Conservation (phyloP, 139 green algal species). For the Yamagishiella unicocca region DNA sequence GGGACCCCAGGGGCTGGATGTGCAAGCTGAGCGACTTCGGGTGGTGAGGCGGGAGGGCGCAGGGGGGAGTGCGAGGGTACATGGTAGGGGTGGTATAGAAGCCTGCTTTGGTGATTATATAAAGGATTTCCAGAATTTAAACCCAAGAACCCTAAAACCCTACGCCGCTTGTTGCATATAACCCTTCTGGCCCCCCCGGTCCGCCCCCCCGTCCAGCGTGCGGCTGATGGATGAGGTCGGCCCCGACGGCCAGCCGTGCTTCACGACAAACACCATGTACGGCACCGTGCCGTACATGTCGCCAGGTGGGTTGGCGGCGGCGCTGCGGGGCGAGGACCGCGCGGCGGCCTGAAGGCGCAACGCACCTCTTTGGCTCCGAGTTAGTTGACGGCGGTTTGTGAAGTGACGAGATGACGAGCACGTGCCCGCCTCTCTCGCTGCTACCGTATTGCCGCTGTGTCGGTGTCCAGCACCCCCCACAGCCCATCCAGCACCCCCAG, state of each 20-base stretch:
- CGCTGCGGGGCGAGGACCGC: no score
- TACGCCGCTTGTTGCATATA: no score
- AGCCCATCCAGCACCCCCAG: no score
- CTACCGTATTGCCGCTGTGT: no score
- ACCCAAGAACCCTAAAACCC: no score
- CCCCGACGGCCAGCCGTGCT: background rate
- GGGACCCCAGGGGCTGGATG: constrained; percentile 27
- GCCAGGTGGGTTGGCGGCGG: constrained; percentile 15
- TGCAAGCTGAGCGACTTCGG: constrained; percentile 45
- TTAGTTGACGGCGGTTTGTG: no score
- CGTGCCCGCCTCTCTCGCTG: no score
- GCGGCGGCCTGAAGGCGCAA: no score
- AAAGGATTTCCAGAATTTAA: no score
- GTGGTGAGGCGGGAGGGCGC: background rate
- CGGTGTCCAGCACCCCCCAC: no score
- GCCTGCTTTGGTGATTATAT: background rate
- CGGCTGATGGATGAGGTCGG: constrained; percentile 36
- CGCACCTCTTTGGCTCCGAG: no score
- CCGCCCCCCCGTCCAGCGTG: background rate
- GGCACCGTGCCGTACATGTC: constrained; percentile 36
- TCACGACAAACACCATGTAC: background rate
- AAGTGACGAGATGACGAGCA: no score
- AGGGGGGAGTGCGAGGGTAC: background rate
- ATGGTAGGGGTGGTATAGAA: background rate
- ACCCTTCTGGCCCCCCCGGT: background rate